A percentile compares a stretch with the other conserved stretches of the same genome.
phyloP scores from a whole-genome alignment of 2,329 filamentous ascomycete species.

The Aureobasidium musti region DNA sequence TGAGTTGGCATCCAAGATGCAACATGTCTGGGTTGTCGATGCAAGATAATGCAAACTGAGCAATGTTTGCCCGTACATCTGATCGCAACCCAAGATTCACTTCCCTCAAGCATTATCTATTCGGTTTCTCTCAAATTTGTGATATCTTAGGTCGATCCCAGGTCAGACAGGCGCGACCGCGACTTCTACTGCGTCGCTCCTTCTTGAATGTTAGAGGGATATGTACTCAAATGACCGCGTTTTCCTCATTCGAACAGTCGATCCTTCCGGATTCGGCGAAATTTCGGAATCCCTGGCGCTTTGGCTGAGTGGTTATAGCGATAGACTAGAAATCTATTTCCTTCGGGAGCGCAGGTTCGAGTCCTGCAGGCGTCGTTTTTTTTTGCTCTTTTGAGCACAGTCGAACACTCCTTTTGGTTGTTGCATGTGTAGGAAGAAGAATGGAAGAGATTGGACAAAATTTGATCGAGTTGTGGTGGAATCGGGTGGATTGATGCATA shows the following conservation, averaged over 20 bases:
- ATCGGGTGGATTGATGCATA: neutral
- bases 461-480: neutral
- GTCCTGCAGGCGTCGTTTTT: conserved; percentile 2
- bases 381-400: neutral
- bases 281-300: neutral
- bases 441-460: neutral
- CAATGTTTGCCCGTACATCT: too few species aligned
- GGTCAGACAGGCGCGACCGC: too few species aligned
- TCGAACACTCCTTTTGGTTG: neutral
- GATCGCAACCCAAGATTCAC: too few species aligned
- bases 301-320: conserved; percentile 28
- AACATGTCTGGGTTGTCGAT: too few species aligned
- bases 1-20: too few species aligned
- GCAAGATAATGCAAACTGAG: too few species aligned
- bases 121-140: too few species aligned
- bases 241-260: neutral
- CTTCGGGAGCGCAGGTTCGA: conserved; percentile 20
- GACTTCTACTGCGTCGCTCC: neutral
- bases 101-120: too few species aligned
- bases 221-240: neutral
- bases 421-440: neutral
- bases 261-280: neutral
- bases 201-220: accelerated
- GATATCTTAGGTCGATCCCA: too few species aligned
- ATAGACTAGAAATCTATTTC: conserved; percentile 29